phyloP scores from a whole-genome alignment of 208 protist genomes.

The Trichomonas vaginalis region DNA sequence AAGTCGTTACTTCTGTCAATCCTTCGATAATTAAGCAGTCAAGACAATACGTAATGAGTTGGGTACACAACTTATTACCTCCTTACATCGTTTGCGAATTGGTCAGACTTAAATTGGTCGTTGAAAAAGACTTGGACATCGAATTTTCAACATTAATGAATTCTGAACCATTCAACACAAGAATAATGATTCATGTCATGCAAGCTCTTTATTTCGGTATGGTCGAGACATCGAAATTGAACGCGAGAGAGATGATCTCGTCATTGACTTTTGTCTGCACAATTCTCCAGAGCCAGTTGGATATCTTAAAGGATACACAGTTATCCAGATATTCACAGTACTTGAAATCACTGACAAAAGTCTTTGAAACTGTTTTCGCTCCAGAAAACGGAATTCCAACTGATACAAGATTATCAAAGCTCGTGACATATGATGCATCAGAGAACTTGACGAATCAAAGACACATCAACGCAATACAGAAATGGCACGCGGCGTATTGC shows the following conservation, averaged over 20 bases:
- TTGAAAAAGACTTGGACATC: background rate
- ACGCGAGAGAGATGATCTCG: background rate
- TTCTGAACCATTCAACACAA: background rate
- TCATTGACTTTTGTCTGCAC: background rate
- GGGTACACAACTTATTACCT: background rate
- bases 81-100: background rate
- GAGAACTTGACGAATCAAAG: too few species aligned
- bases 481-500: background rate
- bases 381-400: background rate
- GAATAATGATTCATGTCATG: background rate
- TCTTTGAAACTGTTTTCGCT: background rate
- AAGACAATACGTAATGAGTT: background rate
- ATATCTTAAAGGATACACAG: background rate
- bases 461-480: background rate
- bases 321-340: background rate
- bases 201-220: background rate
- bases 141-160: background rate
- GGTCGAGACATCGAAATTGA: background rate
- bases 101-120: background rate
- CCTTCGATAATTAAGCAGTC: background rate
- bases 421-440: background rate
- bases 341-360: background rate
- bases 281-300: background rate
- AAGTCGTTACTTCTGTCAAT: background rate
- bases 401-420: background rate